Base-by-base conservation (phyloP, 2,329 filamentous ascomycete genomes). In the Fusarium ramigenum region DNA sequence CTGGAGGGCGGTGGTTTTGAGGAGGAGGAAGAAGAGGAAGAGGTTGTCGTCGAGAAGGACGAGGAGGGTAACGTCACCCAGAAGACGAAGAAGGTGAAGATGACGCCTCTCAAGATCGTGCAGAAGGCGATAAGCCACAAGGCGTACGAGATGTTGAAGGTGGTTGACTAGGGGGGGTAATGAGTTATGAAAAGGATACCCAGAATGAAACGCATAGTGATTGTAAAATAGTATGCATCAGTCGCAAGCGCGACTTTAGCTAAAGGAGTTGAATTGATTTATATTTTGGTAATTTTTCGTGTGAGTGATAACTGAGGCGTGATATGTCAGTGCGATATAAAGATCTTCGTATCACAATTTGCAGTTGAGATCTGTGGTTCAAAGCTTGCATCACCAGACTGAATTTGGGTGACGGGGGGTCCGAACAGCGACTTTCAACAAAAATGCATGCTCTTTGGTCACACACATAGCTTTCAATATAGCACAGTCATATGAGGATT, bases 81-180 rank as follows among this genome's bases (percentile, higher is more conserved):
- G 54, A 52, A 69, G 42, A 60, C 67, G 76, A 78, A 83, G 75
- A 83, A 83, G 78, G 73, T 73, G 37, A 84, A 83, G 78, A 79
- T 83, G 64, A 83, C 88, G 65, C 84, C 87, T 3, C 60, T 85
- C 40, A 74, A 57, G 10, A 78, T 83, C 15, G 81, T 90, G 43
- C 84, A 82, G 74, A 89, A 86, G 81, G 85, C 86, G 0, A 84
- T 90, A 28, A 80, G 82, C 5, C 87, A 90, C 71, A 84, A 86
- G 72, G 86, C 86, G 5, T 90, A 90, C 73, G 80, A 82, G 3
- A 89, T 90, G 87, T 75, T 91, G 61, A 80, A 82, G 75, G 85
- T 91, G 30, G 71, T 89, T 28, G 88, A 91, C 73, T 91, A 77
- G 12, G 32, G 28, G 36, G n/a, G 7, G 43, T 43, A 36, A 59